A percentile compares a stretch with the other conserved stretches of the same genome.
Conservation (phyloP, 768 basidiomycete species). For the Boletus bicolor region DNA sequence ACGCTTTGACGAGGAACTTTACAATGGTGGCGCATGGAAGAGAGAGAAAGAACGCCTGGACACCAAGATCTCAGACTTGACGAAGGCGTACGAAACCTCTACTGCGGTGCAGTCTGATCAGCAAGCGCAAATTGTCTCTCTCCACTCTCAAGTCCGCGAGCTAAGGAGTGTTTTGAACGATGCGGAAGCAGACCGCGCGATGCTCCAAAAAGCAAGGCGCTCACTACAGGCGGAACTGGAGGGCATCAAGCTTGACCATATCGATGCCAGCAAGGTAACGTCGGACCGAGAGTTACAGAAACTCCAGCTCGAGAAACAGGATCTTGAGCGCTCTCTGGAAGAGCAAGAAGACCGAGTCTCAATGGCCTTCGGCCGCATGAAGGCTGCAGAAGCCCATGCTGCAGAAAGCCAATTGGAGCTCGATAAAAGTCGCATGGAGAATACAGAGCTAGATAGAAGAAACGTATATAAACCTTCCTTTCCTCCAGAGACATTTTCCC, state of each 20-base stretch:
- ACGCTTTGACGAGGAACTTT: constrained; percentile 73
- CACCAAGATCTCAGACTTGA: constrained; percentile 73
- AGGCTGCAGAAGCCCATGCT: constrained; percentile 74
- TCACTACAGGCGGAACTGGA: constrained; percentile 79
- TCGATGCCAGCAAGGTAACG: constrained; percentile 65
- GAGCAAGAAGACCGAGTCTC: constrained; percentile 73
- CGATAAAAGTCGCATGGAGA: constrained; percentile 73
- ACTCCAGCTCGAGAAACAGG: constrained; percentile 76
- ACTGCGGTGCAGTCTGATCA: constrained; percentile 73
- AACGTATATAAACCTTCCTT: constrained; percentile 50
- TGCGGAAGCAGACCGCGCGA: constrained; percentile 74
- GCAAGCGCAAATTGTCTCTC: constrained; percentile 76
- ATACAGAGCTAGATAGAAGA: constrained; percentile 71
- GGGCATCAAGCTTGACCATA: constrained; percentile 71
- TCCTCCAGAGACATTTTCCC: background rate
- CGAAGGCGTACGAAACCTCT: constrained; percentile 72
- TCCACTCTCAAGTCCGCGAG: constrained; percentile 85
- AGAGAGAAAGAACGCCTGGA: constrained; percentile 87
- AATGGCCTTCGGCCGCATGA: constrained; percentile 73
- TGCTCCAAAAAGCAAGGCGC: constrained; percentile 79
- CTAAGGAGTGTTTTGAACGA: constrained; percentile 79
- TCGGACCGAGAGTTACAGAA: constrained; percentile 74
- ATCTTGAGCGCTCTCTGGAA: constrained; percentile 72
- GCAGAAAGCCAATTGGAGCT: constrained; percentile 75
- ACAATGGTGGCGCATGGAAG: constrained; percentile 77